Evolutionary conservation across 257 asterid species (phyloP).

Genomic region (Rauvolfia tetraphylla): DNA sequence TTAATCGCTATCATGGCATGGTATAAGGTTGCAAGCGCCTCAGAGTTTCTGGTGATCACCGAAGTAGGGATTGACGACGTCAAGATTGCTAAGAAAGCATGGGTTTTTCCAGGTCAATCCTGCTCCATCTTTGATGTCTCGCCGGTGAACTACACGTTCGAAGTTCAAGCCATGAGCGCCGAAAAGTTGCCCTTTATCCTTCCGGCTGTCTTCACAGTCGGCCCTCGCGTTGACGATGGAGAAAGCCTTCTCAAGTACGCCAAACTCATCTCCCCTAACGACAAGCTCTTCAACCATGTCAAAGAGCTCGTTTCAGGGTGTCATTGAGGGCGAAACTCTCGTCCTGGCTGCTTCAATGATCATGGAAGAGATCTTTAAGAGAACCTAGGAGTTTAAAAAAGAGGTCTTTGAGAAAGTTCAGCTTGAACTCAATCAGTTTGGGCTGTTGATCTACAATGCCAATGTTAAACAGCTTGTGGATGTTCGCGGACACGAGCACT

Average conservation of each 20-base stretch:
- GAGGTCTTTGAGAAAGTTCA: conserved; percentile 10
- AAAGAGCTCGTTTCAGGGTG: conserved; percentile 6
- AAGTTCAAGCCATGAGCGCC: conserved; percentile 13
- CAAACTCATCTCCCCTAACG: conserved; percentile 4
- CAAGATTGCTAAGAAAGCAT: conserved; percentile 11
- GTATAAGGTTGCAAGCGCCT: background rate
- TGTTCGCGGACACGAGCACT: background rate
- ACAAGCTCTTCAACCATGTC: conserved; percentile 8
- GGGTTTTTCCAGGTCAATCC: conserved; percentile 1
- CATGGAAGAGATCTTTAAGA: conserved; percentile 6
- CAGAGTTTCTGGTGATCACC: conserved; percentile 8
- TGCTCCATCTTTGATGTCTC: conserved; percentile 6
- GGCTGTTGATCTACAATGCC: conserved; percentile 12
- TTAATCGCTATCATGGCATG: too few species aligned
- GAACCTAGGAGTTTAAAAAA: conserved; percentile 2
- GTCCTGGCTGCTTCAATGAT: conserved; percentile 13
- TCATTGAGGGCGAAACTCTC: conserved; percentile 13
- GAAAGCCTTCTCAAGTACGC: conserved; percentile 2
- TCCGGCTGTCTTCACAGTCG: conserved; percentile 10
- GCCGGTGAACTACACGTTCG: conserved; percentile 13
- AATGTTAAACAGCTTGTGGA: conserved; percentile 12
- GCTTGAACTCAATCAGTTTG: conserved; percentile 9
- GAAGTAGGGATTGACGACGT: background rate
- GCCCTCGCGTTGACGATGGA: background rate
- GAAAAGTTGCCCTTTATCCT: conserved; percentile 10